phyloP scores from a whole-genome alignment of 2,329 filamentous ascomycete genomes.

The Pseudopithomyces chartarum region DNA sequence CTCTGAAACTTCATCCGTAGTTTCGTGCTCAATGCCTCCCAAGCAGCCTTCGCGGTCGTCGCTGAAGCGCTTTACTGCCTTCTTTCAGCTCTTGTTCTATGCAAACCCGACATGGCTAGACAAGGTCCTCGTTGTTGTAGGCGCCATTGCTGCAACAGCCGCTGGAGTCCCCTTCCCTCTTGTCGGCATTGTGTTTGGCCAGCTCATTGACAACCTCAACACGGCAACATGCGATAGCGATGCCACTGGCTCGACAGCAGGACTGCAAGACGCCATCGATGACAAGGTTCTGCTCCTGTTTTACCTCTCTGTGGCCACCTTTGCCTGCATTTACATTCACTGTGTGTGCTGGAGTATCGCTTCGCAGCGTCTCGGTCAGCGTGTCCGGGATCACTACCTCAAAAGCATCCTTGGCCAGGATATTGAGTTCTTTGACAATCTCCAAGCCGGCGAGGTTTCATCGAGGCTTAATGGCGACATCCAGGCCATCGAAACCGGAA shows the following conservation, averaged over 20 bases:
- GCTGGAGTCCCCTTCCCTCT: slow-evolving; percentile 68
- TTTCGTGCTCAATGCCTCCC: slow-evolving; percentile 30
- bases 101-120: slow-evolving; percentile 45
- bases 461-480: slow-evolving; percentile 69
- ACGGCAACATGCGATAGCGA: slow-evolving; percentile 56
- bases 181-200: slow-evolving; percentile 67
- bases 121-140: slow-evolving; percentile 42
- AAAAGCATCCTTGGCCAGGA: slow-evolving; percentile 64
- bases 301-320: slow-evolving; percentile 67
- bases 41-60: slow-evolving; percentile 32
- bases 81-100: slow-evolving; percentile 42
- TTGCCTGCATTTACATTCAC: slow-evolving; percentile 68
- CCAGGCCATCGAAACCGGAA: slow-evolving; percentile 68
- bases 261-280: slow-evolving; percentile 54
- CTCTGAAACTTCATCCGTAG: slow-evolving; percentile 18
- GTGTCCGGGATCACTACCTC: slow-evolving; percentile 66
- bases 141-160: slow-evolving; percentile 55
- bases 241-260: slow-evolving; percentile 16
- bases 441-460: slow-evolving; percentile 66
- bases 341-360: slow-evolving; percentile 67
- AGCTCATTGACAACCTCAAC: slow-evolving; percentile 67
- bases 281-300: slow-evolving; percentile 64
- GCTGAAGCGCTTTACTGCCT: slow-evolving; percentile 38
- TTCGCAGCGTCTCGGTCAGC: slow-evolving; percentile 66
- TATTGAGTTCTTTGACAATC: slow-evolving; percentile 66